Conservation (phyloP, 805 yeast genomes). For the Wickerhamiella cacticola region DNA sequence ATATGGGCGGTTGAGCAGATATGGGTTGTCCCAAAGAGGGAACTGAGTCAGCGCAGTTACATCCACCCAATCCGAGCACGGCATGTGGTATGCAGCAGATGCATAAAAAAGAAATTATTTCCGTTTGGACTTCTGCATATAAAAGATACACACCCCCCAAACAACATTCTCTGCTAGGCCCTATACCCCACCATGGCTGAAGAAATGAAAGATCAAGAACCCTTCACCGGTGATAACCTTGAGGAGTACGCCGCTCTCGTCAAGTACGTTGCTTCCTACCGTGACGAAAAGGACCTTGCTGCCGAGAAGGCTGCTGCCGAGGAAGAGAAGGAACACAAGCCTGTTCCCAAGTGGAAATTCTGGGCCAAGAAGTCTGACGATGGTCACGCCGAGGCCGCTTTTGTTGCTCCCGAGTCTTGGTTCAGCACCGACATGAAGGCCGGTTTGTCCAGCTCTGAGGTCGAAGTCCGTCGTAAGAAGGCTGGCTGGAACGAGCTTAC, state of each 20-base stretch:
- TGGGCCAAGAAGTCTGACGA: conserved; percentile 39
- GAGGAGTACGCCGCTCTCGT: conserved; percentile 31
- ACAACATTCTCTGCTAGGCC: conserved; percentile 2
- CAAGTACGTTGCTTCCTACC: conserved; percentile 29
- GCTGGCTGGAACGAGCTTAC: conserved; percentile 81
- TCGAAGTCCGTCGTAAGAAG: conserved; percentile 73
- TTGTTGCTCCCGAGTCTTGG: conserved; percentile 62
- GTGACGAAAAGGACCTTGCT: conserved; percentile 34
- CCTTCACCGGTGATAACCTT: conserved; percentile 33
- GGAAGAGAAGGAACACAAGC: conserved; percentile 48
- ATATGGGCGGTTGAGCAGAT: background rate
- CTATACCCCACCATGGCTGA: conserved; percentile 22
- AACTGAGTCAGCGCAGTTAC: conserved; percentile 5
- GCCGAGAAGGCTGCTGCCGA: conserved; percentile 43
- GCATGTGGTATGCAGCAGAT: conserved; percentile 13
- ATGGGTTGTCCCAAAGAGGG: conserved; percentile 1
- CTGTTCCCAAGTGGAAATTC: conserved; percentile 49
- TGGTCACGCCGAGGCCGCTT: conserved; percentile 21
- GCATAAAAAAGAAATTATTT: conserved; percentile 16
- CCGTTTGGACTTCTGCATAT: conserved; percentile 14
- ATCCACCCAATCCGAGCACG: conserved; percentile 16
- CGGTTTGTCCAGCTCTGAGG: conserved; percentile 72
- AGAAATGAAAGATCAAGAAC: conserved; percentile 20
- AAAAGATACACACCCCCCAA: conserved; percentile 10
- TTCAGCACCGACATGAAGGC: conserved; percentile 64